These are phyloP conservation scores for Ustilago trichophora DNA, from an alignment of 1,284 basidiomycete species.

Conservation along the genomic window DNA sequence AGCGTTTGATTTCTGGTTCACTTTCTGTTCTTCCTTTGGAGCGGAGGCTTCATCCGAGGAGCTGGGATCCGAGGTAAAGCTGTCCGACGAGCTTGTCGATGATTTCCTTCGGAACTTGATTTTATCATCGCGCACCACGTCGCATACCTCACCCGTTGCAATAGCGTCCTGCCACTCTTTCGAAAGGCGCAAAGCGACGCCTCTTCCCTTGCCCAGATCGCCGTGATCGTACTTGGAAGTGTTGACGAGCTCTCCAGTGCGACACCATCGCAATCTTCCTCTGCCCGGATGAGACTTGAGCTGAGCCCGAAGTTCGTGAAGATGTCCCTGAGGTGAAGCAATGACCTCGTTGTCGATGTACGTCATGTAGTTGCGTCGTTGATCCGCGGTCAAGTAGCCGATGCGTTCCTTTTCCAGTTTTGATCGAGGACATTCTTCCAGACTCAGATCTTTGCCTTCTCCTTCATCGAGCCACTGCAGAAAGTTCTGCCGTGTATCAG, in stretches of 20 bases:
- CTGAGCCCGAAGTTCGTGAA: conserved; percentile 13
- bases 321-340: neutral
- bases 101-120: conserved; percentile 38
- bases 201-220: conserved; percentile 56
- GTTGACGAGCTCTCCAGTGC: conserved; percentile 72
- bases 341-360: conserved; percentile 68
- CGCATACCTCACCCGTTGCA: conserved; percentile 21
- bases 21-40: neutral
- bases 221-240: conserved; percentile 59
- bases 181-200: conserved; percentile 46
- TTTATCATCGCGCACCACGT: conserved; percentile 42
- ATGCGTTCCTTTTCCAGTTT: conserved; percentile 74
- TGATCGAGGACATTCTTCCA: conserved; percentile 75
- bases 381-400: conserved; percentile 69
- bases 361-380: conserved; percentile 77
- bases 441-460: conserved; percentile 73
- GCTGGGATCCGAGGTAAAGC: conserved; percentile 26
- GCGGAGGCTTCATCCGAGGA: neutral
- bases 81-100: conserved; percentile 22
- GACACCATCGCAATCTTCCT: conserved; percentile 76
- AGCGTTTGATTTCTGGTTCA: neutral
- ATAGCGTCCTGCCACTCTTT: conserved; percentile 42
- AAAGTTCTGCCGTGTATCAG: conserved; percentile 48
- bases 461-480: conserved; percentile 75
- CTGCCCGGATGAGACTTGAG: conserved; percentile 18